A percentile compares a stretch with the other conserved stretches of the same genome.
Conservation (phyloP, 371 early-diverging fungal species). For the Funneliformis caledonium region DNA sequence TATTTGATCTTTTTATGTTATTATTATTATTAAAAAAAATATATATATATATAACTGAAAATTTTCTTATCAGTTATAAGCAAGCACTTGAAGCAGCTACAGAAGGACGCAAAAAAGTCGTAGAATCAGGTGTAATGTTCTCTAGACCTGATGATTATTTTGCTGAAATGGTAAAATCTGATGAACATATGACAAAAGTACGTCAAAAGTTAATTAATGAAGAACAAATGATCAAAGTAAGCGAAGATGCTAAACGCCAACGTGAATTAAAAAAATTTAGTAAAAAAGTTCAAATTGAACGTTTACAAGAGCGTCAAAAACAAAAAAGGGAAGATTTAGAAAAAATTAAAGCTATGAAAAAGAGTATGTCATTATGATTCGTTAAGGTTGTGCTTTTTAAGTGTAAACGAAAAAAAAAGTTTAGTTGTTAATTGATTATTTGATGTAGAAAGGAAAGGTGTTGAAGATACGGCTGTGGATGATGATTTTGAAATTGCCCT, state of each 20-base stretch:
- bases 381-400: too few species aligned
- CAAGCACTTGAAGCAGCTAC: constrained; percentile 86
- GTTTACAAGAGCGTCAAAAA: constrained; percentile 77
- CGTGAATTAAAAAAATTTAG: constrained; percentile 94
- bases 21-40: neutral
- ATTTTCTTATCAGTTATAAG: constrained; percentile 51
- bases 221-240: constrained; percentile 73
- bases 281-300: constrained; percentile 94
- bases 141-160: constrained; percentile 88
- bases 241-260: constrained; percentile 86
- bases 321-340: constrained; percentile 85
- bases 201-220: constrained; percentile 87
- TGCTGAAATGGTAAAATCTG: constrained; percentile 96
- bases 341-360: constrained; percentile 89
- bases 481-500: constrained; percentile 88
- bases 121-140: constrained; percentile 73
- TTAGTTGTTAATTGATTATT: neutral
- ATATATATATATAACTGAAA: neutral
- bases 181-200: constrained; percentile 88
- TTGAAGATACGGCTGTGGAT: constrained; percentile 56
- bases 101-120: constrained; percentile 62
- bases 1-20: neutral
- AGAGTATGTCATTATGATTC: constrained; percentile 53
- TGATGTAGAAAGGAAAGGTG: constrained; percentile 65
- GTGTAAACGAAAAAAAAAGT: neutral